Evolutionary conservation across 2,329 filamentous ascomycete species (phyloP).

Genomic region (Leptographium lundbergii): DNA sequence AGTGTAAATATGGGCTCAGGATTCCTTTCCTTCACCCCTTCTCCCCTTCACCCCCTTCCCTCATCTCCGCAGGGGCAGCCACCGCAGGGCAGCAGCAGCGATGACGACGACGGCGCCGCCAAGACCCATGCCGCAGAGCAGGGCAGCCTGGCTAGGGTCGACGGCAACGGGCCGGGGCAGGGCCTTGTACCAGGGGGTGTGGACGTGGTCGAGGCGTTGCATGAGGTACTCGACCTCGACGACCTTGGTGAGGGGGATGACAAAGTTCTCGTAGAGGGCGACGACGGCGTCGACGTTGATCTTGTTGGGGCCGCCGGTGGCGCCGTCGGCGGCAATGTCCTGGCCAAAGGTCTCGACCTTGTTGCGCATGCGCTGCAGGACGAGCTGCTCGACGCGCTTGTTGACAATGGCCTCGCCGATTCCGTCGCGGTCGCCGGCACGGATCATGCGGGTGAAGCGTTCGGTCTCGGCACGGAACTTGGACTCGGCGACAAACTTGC

Average conservation of each 20-base stretch:
- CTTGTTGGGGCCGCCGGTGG: slow-evolving; percentile 46
- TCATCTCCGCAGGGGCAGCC: slow-evolving; percentile 2
- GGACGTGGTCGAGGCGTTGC: slow-evolving; percentile 51
- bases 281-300: slow-evolving; percentile 89
- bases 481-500: slow-evolving; percentile 93
- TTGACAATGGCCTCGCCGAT: slow-evolving; percentile 90
- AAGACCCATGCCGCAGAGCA: slow-evolving; percentile 1
- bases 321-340: slow-evolving; percentile 55
- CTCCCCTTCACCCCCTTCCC: background rate
- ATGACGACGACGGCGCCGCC: background rate
- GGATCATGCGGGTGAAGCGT: slow-evolving; percentile 70
- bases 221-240: slow-evolving; percentile 98
- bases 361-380: slow-evolving; percentile 70
- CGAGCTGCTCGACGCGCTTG: slow-evolving; percentile 75
- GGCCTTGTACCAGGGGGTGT: slow-evolving; percentile 5
- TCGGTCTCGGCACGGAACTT: slow-evolving; percentile 82
- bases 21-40: background rate
- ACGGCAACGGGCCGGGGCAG: background rate
- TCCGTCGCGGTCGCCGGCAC: slow-evolving; percentile 62
- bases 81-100: slow-evolving; percentile 4
- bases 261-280: slow-evolving; percentile 78
- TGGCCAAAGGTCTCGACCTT: slow-evolving; percentile 92
- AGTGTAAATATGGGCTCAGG: too few relatives aligned
- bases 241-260: slow-evolving; percentile 95
- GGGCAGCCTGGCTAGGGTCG: background rate